Evolutionary conservation across 306 rosid genomes (phyloP).

Genomic region (Prunus mume): DNA sequence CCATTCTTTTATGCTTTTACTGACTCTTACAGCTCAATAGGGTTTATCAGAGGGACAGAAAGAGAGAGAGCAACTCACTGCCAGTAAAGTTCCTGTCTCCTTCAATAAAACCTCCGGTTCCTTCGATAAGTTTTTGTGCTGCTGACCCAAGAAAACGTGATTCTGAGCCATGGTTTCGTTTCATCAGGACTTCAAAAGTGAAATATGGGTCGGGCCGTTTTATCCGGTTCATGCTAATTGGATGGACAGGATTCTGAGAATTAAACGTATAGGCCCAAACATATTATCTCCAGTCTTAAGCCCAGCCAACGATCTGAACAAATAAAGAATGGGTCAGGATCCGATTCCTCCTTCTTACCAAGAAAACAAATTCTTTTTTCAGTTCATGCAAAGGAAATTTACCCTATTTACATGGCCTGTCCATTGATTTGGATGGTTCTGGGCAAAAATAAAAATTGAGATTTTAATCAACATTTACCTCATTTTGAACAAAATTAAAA

Average conservation of each 20-base stretch:
- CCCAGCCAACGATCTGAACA: no score
- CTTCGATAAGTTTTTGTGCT: neutral
- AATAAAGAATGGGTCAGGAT: no score
- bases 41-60: constrained; percentile 7
- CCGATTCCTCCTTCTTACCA: no score
- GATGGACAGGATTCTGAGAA: neutral
- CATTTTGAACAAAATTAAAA: no score
- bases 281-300: neutral
- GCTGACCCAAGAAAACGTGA: neutral
- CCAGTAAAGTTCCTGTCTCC: neutral
- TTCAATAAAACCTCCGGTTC: neutral
- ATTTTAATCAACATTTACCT: no score
- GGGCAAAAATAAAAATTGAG: no score
- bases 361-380: no score
- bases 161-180: neutral
- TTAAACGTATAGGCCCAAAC: neutral
- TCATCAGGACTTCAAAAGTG: neutral
- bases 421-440: no score
- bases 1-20: constrained; percentile 42
- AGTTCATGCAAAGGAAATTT: no score
- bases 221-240: neutral
- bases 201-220: neutral
- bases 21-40: neutral
- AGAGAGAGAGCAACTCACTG: neutral
- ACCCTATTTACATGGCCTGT: no score